Evolutionary conservation across 345 rosid genomes (phyloP).

Genomic region (Noccaea bulbosa): DNA sequence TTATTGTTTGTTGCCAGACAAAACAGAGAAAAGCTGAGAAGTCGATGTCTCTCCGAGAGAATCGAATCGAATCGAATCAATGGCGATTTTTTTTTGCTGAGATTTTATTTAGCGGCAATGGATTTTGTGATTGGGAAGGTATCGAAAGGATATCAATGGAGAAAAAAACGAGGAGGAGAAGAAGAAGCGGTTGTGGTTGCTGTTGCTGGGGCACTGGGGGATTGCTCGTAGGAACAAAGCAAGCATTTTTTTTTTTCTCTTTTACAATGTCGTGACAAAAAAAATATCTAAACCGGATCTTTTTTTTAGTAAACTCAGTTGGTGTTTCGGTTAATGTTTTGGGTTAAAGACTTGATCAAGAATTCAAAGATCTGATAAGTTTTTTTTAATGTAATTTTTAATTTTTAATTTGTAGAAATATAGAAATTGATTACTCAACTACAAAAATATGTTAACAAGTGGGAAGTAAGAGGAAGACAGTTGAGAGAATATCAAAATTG

Average conservation of each 20-base stretch:
- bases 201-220: constrained; percentile 14
- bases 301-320: constrained; percentile 10
- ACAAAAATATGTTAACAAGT: neutral
- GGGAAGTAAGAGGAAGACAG: constrained; percentile 16
- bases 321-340: neutral
- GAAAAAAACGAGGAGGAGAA: constrained; percentile 3
- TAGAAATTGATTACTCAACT: neutral
- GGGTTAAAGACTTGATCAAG: neutral
- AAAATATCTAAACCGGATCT: neutral
- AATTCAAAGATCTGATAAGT: too few species aligned
- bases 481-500: neutral
- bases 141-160: constrained; percentile 20
- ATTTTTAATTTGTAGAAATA: neutral
- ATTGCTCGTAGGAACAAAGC: constrained; percentile 34
- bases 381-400: too few species aligned
- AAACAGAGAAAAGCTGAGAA: constrained; percentile 6
- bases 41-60: neutral
- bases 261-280: neutral
- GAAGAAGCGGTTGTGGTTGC: constrained; percentile 44
- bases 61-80: constrained; percentile 29
- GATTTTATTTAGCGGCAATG: neutral
- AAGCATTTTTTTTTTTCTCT: neutral
- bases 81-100: neutral
- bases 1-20: constrained; percentile 17
- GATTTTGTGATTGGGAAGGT: neutral